Percentiles rank a stretch among this genome's conserved stretches.
These are phyloP conservation scores for Maudiozyma bulderi DNA, from an alignment of 805 yeast genomes.

Conservation along the genomic window DNA sequence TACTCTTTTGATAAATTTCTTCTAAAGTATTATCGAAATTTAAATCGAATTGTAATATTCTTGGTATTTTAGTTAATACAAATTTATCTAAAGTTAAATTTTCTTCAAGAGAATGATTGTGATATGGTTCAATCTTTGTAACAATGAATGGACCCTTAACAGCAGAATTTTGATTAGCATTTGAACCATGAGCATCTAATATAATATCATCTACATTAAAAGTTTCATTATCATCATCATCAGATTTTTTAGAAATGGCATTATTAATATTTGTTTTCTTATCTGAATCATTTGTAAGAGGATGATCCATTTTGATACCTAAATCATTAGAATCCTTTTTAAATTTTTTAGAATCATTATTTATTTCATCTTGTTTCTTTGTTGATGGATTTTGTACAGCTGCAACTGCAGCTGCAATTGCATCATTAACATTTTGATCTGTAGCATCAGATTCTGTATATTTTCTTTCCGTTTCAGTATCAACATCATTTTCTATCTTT, in stretches of 20 bases:
- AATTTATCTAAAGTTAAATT: slow-evolving; percentile 24
- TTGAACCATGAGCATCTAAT: neutral
- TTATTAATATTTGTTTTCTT: too few relatives aligned
- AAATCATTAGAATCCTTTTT: neutral
- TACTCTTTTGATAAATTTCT: slow-evolving; percentile 25
- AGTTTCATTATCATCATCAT: neutral
- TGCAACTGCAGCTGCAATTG: slow-evolving; percentile 29
- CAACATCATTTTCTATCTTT: slow-evolving; percentile 1
- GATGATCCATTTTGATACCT: neutral
- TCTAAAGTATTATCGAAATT: slow-evolving; percentile 27
- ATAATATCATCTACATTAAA: slow-evolving; percentile 1
- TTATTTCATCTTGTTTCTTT: neutral
- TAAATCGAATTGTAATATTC: slow-evolving; percentile 26
- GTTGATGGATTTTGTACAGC: slow-evolving; percentile 21
- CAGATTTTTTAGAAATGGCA: neutral
- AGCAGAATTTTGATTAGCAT: neutral
- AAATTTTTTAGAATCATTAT: neutral
- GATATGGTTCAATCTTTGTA: slow-evolving; percentile 29
- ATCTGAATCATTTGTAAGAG: neutral
- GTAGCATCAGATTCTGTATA: slow-evolving; percentile 12
- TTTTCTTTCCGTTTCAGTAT: slow-evolving; percentile 5
- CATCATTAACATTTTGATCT: slow-evolving; percentile 26
- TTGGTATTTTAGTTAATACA: slow-evolving; percentile 27
- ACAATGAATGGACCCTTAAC: slow-evolving; percentile 27
- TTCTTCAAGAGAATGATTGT: slow-evolving; percentile 27